These are phyloP conservation scores for Microdochium trichocladiopsis DNA, from an alignment of 2,329 filamentous ascomycete genomes.

Conservation along the genomic window DNA sequence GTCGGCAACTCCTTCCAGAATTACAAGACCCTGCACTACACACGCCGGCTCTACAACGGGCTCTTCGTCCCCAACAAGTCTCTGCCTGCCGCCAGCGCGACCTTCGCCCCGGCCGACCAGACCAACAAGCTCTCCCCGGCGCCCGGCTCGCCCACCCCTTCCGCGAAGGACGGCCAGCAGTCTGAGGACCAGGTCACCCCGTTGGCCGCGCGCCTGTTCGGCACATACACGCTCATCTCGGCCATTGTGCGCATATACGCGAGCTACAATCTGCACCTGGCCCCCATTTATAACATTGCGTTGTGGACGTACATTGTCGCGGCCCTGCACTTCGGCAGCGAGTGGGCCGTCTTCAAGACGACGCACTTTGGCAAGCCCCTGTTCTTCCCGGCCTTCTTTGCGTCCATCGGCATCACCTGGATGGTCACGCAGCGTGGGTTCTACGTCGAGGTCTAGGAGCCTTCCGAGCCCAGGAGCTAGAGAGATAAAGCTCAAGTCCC, in stretches of 20 bases:
- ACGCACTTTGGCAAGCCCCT: conserved; percentile 56
- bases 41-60: conserved; percentile 78
- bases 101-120: conserved; percentile 44
- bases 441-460: conserved; percentile 46
- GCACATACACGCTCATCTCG: conserved; percentile 79
- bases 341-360: conserved; percentile 75
- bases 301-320: conserved; percentile 79
- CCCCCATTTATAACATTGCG: conserved; percentile 70
- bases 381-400: conserved; percentile 46
- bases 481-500: too few relatives aligned
- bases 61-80: conserved; percentile 45
- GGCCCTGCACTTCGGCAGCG: conserved; percentile 68
- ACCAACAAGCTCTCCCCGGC: conserved; percentile 42
- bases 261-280: conserved; percentile 71
- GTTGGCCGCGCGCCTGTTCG: conserved; percentile 73
- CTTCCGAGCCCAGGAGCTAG: too few relatives aligned
- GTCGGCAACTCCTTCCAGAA: conserved; percentile 81
- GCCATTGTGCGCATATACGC: conserved; percentile 74
- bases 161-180: conserved; percentile 37
- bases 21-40: conserved; percentile 73
- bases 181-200: conserved; percentile 58
- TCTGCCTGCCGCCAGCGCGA: conserved; percentile 30
- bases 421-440: conserved; percentile 61
- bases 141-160: conserved; percentile 22
- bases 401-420: conserved; percentile 47